Evolutionary conservation across 164 flowering plant species (phyloP).

Genomic region (Macadamia integrifolia): DNA sequence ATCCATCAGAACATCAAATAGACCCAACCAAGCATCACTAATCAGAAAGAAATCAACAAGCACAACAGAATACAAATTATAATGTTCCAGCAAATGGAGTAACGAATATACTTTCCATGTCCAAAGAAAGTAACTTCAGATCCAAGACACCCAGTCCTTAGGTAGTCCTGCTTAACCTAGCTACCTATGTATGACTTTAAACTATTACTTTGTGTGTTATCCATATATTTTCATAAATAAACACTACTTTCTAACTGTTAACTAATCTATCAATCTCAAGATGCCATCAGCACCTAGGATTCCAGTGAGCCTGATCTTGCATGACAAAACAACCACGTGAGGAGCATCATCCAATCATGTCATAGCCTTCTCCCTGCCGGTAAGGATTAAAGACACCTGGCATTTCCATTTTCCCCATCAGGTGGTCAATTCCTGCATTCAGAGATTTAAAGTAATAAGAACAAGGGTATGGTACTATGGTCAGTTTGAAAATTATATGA

Average conservation of each 20-base stretch:
- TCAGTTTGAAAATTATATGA: background rate
- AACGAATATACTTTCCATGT: background rate
- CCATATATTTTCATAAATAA: slow-evolving; percentile 10
- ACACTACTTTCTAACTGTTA: slow-evolving; percentile 18
- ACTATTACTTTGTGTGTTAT: slow-evolving; percentile 6
- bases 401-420: slow-evolving; percentile 59
- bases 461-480: too few relatives aligned
- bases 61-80: background rate
- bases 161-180: slow-evolving; percentile 6
- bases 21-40: background rate
- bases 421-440: slow-evolving; percentile 62
- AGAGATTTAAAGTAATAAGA: background rate
- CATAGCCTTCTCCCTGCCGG: slow-evolving; percentile 49
- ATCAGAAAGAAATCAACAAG: background rate
- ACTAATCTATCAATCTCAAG: slow-evolving; percentile 23
- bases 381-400: slow-evolving; percentile 49
- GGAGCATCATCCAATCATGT: slow-evolving; percentile 46
- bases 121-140: background rate
- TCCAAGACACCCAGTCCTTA: background rate
- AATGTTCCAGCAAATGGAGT: background rate
- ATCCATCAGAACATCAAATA: background rate
- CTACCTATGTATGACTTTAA: slow-evolving; percentile 11
- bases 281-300: slow-evolving; percentile 14
- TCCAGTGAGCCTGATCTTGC: slow-evolving; percentile 1
- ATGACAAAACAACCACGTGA: background rate